Evolutionary conservation across 129 eudicot genomes (phyloP).

Genomic region (Mikania micrantha): DNA sequence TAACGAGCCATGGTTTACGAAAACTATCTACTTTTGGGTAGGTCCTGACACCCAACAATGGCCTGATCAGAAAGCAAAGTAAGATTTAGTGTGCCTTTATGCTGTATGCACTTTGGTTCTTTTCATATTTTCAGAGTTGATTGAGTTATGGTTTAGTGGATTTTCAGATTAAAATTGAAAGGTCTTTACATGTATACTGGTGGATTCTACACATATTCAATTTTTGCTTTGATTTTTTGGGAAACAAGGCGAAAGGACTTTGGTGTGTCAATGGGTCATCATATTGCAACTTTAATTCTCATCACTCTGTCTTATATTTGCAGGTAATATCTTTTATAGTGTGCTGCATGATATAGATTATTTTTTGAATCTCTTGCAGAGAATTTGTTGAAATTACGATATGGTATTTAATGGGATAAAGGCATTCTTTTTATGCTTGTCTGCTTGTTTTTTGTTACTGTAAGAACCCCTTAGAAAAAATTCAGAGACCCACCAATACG

Average conservation of each 20-base stretch:
- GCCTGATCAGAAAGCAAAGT: conserved; percentile 53
- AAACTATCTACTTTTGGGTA: conserved; percentile 37
- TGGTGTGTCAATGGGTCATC: conserved; percentile 53
- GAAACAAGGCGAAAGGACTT: conserved; percentile 59
- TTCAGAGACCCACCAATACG: neutral
- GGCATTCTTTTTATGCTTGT: neutral
- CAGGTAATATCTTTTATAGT: conserved; percentile 31
- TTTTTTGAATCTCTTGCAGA: neutral
- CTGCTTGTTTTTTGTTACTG: neutral
- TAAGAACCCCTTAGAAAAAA: neutral
- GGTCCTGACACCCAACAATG: conserved; percentile 46
- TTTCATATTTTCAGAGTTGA: neutral
- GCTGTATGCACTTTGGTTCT: conserved; percentile 1
- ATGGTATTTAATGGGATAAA: neutral
- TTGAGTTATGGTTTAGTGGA: neutral
- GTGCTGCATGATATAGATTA: neutral
- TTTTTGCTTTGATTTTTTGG: conserved; percentile 58
- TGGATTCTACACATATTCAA: conserved; percentile 53
- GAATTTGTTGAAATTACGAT: neutral
- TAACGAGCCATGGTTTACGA: conserved; percentile 50
- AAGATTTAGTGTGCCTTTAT: conserved; percentile 8
- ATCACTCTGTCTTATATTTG: conserved; percentile 36
- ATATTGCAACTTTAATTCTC: conserved; percentile 41
- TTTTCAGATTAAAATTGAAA: conserved; percentile 48
- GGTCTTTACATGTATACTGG: conserved; percentile 45